These are phyloP conservation scores for Hypoxylon sp. DNA, from an alignment of 2,329 filamentous ascomycete genomes.

Conservation along the genomic window DNA sequence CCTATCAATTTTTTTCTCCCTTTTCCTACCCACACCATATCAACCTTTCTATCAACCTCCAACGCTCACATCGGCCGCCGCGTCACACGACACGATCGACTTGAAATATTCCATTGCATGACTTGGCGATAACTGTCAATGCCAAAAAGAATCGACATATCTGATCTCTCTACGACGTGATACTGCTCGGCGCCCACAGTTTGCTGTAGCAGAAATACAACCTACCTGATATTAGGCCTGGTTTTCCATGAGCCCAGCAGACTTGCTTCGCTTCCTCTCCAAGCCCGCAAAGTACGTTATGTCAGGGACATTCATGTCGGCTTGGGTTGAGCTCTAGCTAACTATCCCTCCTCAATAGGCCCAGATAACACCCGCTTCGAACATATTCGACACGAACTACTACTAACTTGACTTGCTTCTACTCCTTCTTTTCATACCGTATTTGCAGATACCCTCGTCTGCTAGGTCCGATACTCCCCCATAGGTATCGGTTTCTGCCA, in stretches of 20 bases:
- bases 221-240: constrained; percentile 48
- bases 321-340: constrained; percentile 17
- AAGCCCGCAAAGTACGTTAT: constrained; percentile 91
- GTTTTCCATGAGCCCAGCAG: constrained; percentile 90
- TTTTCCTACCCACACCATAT: constrained; percentile 15
- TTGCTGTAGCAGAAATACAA: constrained; percentile 48
- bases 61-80: constrained; percentile 15
- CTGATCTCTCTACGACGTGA: constrained; percentile 27
- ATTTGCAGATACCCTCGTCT: constrained; percentile 77
- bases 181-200: constrained; percentile 33
- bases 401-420: constrained; percentile 39
- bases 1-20: constrained; percentile 27
- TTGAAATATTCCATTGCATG: constrained; percentile 33
- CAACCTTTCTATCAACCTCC: constrained; percentile 4
- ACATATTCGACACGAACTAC: constrained; percentile 37
- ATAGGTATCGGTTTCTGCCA: constrained; percentile 87
- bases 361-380: constrained; percentile 71
- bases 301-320: background rate
- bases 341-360: constrained; percentile 58
- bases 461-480: constrained; percentile 86
- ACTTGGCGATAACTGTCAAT: constrained; percentile 45
- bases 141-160: constrained; percentile 45
- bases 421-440: constrained; percentile 38
- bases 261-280: constrained; percentile 92
- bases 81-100: constrained; percentile 45